Percentiles rank a stretch among this genome's conserved stretches.
Conservation (phyloP, 1,284 basidiomycete genomes). For the Cutaneotrichosporon cutaneum region DNA sequence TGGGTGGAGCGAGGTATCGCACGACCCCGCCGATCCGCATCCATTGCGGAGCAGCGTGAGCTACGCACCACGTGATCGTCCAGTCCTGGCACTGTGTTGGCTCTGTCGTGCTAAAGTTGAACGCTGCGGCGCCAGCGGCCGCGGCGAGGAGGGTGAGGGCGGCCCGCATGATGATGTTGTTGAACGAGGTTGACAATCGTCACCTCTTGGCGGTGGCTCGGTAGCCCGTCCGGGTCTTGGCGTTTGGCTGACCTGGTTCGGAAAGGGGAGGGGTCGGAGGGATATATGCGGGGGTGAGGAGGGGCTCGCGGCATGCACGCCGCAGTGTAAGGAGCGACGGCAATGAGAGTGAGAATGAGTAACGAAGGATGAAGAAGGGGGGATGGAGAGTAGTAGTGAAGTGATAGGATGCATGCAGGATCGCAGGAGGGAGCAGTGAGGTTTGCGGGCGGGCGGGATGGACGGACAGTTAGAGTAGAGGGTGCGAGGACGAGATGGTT, state of each 20-base stretch:
- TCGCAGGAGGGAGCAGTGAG: not conserved
- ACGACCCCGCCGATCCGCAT: too few species aligned
- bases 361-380: not conserved
- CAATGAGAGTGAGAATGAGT: too few species aligned
- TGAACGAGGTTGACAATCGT: not conserved
- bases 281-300: too few species aligned
- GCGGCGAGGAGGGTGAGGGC: not conserved
- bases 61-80: constrained; percentile 41
- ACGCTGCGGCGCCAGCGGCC: not conserved
- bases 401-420: not conserved
- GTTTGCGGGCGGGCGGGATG: too few species aligned
- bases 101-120: constrained; percentile 38
- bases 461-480: not conserved
- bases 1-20: not conserved
- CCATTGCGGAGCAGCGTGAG: too few species aligned
- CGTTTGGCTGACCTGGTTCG: too few species aligned
- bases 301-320: too few species aligned
- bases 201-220: not conserved
- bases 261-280: too few species aligned
- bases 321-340: too few species aligned
- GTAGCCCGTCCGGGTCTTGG: too few species aligned
- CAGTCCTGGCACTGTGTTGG: constrained; percentile 43
- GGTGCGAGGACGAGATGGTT: not conserved
- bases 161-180: not conserved
- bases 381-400: not conserved